Evolutionary conservation across 176 grass and related monocot species (phyloP), one percentile per base, ranked within the genome.

Genomic region (Themeda triandra): DNA sequence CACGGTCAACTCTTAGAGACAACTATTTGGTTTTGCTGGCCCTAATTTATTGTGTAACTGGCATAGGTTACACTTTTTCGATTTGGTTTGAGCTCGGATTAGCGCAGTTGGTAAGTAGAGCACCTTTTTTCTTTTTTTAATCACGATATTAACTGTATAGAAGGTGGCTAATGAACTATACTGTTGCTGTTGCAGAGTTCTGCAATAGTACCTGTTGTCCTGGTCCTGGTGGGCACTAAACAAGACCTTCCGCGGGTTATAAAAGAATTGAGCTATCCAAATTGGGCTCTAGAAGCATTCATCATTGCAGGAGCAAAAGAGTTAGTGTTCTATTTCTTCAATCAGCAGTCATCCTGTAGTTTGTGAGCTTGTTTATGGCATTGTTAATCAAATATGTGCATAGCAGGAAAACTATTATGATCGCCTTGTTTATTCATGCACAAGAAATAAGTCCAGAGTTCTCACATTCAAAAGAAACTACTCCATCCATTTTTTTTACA

Each of bases 11-110:
- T 58, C 77, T 95, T 64, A 7, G 10, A 80, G 89, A 90, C 58
- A 95, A 95, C 75, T 95, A 90, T 83, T 63, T 90, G 60, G 85
- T 90, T 75, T 77, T 94, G 46, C 54, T 92, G 68, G 87, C 92
- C 68, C 80, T 94, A n/a, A 80, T 92, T 58, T 94, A 94, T 73
- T 94, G 90, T 90, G 92, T 94, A 83, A 92, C 90, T 63, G 92
- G 92, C 59, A 90, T 92, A 69, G 90, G 92, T 70, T 94, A 94
- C 66, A 84, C 87, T 27, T 89, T 94, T 81, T 66, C 92, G 39
- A 92, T 94, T 78, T 94, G 93, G 75, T 95, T 95, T 78, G 85
- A 95, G 81, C 87, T 89, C 45, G 93, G 88, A 74, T 86, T 91
- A 81, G 93, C 93, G 66, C 93, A 92, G 32, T 53, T 95, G 93